phyloP scores from a whole-genome alignment of 2,329 filamentous ascomycete species.

The Trichoderma simmonsii region DNA sequence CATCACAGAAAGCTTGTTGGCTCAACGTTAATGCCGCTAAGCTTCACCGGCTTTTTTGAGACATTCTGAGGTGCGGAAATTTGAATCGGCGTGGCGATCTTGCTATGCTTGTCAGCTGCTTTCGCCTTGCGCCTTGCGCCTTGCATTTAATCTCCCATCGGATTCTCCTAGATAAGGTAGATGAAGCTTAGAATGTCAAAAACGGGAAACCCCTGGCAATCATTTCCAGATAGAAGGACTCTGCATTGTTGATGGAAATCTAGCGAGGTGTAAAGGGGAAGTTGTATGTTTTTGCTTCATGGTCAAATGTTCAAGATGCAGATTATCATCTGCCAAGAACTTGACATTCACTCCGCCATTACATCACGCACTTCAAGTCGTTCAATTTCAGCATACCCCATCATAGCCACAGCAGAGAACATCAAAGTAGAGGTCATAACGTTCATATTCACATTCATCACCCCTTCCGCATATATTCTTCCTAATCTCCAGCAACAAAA shows the following conservation, averaged over 20 bases:
- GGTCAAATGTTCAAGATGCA: background rate
- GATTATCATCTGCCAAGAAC: constrained; percentile 8
- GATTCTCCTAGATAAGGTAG: background rate
- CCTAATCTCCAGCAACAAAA: background rate
- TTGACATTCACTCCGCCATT: background rate
- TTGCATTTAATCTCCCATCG: background rate
- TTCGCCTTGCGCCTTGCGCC: background rate
- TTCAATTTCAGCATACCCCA: background rate
- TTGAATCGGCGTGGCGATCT: constrained; percentile 31
- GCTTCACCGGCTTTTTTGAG: constrained; percentile 10
- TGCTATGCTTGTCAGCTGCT: constrained; percentile 1
- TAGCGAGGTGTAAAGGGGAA: background rate
- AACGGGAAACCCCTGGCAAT: background rate
- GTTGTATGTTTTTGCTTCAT: background rate
- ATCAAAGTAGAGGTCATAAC: background rate
- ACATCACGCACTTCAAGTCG: no score
- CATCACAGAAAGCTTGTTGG: background rate
- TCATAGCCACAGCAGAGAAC: background rate
- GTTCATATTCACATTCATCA: background rate
- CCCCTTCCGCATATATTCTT: background rate
- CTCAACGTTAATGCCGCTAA: constrained; percentile 4
- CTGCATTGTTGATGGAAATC: background rate
- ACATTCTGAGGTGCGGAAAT: constrained; percentile 24
- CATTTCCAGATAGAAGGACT: background rate
- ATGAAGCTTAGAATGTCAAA: background rate